Percentiles rank a stretch among this genome's conserved stretches.
Conservation (phyloP, 371 early-diverging fungal genomes). For the Mortierella sp. region DNA sequence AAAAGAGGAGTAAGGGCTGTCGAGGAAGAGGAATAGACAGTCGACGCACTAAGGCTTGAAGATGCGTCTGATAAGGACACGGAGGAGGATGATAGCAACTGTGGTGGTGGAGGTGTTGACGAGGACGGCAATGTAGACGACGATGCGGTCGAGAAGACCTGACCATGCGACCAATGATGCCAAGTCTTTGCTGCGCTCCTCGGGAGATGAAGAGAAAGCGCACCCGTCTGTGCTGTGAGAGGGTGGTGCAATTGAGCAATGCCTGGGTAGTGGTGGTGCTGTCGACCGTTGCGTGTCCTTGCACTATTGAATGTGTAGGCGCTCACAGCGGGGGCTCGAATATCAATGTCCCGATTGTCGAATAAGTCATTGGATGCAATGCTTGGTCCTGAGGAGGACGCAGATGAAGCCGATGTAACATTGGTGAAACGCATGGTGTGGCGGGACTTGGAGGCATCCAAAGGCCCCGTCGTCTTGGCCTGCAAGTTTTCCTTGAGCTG, state of each 20-base stretch:
- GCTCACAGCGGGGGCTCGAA: too few species aligned
- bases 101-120: background rate
- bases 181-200: slow-evolving; percentile 18
- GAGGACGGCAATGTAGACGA: slow-evolving; percentile 17
- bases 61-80: too few species aligned
- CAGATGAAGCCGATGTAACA: too few species aligned
- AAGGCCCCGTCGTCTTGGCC: slow-evolving; percentile 4
- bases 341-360: background rate
- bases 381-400: background rate
- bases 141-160: background rate
- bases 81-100: too few species aligned
- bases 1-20: background rate
- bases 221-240: slow-evolving; percentile 8
- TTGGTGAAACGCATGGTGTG: too few species aligned
- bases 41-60: background rate
- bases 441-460: too few species aligned
- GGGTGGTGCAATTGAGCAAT: slow-evolving; percentile 30
- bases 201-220: slow-evolving; percentile 12
- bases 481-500: slow-evolving; percentile 1
- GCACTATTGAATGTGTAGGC: too few species aligned
- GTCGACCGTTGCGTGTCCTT: too few species aligned
- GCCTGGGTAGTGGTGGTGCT: slow-evolving; percentile 40
- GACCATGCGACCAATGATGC: slow-evolving; percentile 13
- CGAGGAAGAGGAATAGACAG: slow-evolving; percentile 13
- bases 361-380: background rate